These are phyloP conservation scores for Salvia miltiorrhiza DNA, from an alignment of 257 asterid genomes.

Conservation along the genomic window DNA sequence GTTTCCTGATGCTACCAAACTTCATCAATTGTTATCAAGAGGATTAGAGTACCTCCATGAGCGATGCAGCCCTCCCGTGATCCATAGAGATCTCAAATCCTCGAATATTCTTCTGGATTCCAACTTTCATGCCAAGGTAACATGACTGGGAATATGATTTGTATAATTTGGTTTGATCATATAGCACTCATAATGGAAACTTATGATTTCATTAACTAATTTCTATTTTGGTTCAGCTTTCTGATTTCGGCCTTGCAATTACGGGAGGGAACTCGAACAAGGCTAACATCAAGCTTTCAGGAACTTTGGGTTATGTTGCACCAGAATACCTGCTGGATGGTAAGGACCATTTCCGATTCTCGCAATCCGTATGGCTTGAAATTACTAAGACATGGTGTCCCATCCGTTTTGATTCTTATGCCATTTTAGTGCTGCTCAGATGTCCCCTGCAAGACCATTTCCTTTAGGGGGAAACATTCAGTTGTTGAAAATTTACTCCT, in stretches of 20 bases:
- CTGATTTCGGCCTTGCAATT: constrained; percentile 88
- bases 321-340: constrained; percentile 89
- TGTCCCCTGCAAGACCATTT: background rate
- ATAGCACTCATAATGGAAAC: background rate
- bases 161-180: background rate
- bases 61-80: constrained; percentile 78
- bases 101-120: constrained; percentile 87
- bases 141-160: constrained; percentile 39
- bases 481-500: background rate
- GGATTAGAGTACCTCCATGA: constrained; percentile 90
- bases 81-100: constrained; percentile 89
- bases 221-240: constrained; percentile 49
- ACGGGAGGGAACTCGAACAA: constrained; percentile 58
- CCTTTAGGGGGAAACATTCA: background rate
- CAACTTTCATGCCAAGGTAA: constrained; percentile 81
- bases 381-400: background rate
- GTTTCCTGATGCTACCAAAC: background rate
- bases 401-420: background rate
- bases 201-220: constrained; percentile 4
- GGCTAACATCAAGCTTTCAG: constrained; percentile 67
- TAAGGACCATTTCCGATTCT: constrained; percentile 26
- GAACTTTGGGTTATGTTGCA: constrained; percentile 88
- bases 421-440: background rate
- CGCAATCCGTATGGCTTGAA: background rate
- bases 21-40: constrained; percentile 36